phyloP scores from a whole-genome alignment of 1,139 yeast species.

The Candida sp. region DNA sequence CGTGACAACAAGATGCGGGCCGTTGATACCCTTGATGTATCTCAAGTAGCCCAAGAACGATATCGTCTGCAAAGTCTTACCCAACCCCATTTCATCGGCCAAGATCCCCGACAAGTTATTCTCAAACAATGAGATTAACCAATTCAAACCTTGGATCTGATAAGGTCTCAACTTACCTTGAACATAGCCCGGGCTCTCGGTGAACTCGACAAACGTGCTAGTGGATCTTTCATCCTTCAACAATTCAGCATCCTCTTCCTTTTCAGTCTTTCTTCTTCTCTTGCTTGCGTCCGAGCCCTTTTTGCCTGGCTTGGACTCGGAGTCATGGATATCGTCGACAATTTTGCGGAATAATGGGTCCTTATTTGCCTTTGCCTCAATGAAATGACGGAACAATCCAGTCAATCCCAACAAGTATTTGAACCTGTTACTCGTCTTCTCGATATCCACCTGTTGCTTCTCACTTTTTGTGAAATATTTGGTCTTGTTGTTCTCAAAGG shows the following conservation, averaged over 20 bases:
- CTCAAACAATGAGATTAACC: constrained; percentile 85
- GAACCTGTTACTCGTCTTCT: constrained; percentile 64
- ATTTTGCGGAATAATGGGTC: constrained; percentile 61
- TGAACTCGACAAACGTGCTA: constrained; percentile 54
- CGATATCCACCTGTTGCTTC: constrained; percentile 52
- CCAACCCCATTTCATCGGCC: constrained; percentile 99
- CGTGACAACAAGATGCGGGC: constrained; percentile 76
- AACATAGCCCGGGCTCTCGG: constrained; percentile 68
- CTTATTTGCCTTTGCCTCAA: constrained; percentile 65
- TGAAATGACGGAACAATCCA: constrained; percentile 69
- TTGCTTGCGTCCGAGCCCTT: constrained; percentile 20
- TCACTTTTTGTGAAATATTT: constrained; percentile 53
- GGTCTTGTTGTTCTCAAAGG: constrained; percentile 18
- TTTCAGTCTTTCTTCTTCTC: constrained; percentile 63
- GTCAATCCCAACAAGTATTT: constrained; percentile 70
- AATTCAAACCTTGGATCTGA: constrained; percentile 92
- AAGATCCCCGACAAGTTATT: constrained; percentile 89
- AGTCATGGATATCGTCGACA: constrained; percentile 41
- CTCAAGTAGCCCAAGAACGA: constrained; percentile 79
- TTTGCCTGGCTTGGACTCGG: constrained; percentile 21
- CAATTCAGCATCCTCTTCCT: constrained; percentile 74
- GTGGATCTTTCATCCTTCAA: constrained; percentile 56
- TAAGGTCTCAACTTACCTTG: constrained; percentile 75
- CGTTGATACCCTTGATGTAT: constrained; percentile 60
- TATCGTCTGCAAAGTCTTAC: constrained; percentile 94